Evolutionary conservation across 2,329 filamentous ascomycete genomes (phyloP), one percentile per base, ranked within the genome.

Genomic region (Ascocoryne sarcoides): DNA sequence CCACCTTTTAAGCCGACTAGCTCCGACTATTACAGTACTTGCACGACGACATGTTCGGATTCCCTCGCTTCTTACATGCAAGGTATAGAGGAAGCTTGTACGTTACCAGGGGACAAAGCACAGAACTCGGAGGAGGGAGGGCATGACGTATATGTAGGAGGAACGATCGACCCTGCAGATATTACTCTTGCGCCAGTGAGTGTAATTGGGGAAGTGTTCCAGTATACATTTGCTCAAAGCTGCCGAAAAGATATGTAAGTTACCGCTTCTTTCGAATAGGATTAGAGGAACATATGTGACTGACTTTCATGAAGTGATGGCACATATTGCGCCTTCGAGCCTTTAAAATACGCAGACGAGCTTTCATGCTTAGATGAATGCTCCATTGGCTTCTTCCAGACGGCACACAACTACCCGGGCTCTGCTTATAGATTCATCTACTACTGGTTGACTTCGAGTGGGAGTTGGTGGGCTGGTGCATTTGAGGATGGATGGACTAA

Each of bases 361-460:
- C 57, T 58, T 39, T 43, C 48, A 28, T 60, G 57, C 35, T 40
- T 32, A 30, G 51, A 60, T 36, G 40, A 45, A 31, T 60, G 55
- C 42, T 52, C 52, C 3, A 17, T 50, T 15, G 36, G 55, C 33
- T 59, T 59, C 39, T 56, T 50, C 42, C 36, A 52, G 31, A 52
- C 48, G 15, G 57, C 54, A 19, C 56, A 60, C 36, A 33, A 58
- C 33, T 43, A 49, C 17, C 52, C 52, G 10, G 58, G 49, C 28
- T 58, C 54, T 2, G 45, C 41, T 5, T 56, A 59, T 37, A 40
- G 14, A 19, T 60, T 60, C 31, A 19, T n/a, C 16, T 44, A 49
- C 31, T 54, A 57, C 32, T 43, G 48, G 23, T 47, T 61, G 12
- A 32, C 28, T 12, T 44, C 33, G 12, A 44, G 47, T 20, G 50